These are phyloP conservation scores for Symbiodinium pilosum DNA, from an alignment of 73 alveolate species.

Conservation along the genomic window DNA sequence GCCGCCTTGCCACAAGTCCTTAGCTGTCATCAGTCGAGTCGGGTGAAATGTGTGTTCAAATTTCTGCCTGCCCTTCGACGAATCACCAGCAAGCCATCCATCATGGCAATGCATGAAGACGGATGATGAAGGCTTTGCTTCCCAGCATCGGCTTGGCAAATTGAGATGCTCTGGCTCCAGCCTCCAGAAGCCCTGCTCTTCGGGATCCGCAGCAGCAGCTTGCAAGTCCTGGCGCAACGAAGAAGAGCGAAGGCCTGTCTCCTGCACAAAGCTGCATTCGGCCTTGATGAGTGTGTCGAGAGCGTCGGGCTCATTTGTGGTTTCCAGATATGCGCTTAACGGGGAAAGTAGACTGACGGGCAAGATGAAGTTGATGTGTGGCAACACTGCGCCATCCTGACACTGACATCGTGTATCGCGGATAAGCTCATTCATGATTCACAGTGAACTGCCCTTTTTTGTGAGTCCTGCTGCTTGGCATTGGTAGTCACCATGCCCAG, in stretches of 20 bases:
- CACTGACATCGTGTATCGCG: too few relatives aligned
- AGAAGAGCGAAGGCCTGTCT: not conserved
- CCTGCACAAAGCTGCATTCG: not conserved
- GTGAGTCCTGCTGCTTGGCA: constrained; percentile 75
- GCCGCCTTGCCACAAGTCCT: not conserved
- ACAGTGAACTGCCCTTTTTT: too few relatives aligned
- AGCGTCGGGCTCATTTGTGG: not conserved
- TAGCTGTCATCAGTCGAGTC: too few relatives aligned
- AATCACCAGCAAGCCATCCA: too few relatives aligned
- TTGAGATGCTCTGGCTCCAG: constrained; percentile 15
- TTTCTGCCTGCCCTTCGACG: too few relatives aligned
- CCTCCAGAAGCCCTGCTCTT: constrained; percentile 44
- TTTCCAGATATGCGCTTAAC: not conserved
- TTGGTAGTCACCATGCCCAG: constrained; percentile 90
- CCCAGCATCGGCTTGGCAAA: constrained; percentile 18
- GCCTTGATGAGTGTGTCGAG: constrained; percentile 29
- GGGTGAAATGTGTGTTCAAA: too few relatives aligned
- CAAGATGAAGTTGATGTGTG: constrained; percentile 90
- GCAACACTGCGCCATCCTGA: constrained; percentile 80
- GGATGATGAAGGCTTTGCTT: not conserved
- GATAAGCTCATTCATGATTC: too few relatives aligned
- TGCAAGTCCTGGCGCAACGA: constrained; percentile 18
- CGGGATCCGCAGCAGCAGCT: not conserved
- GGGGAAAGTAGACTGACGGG: constrained; percentile 54
- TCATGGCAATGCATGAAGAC: too few relatives aligned